These are phyloP conservation scores for Boletus reticuloceps DNA, from an alignment of 768 basidiomycete genomes.

Conservation along the genomic window DNA sequence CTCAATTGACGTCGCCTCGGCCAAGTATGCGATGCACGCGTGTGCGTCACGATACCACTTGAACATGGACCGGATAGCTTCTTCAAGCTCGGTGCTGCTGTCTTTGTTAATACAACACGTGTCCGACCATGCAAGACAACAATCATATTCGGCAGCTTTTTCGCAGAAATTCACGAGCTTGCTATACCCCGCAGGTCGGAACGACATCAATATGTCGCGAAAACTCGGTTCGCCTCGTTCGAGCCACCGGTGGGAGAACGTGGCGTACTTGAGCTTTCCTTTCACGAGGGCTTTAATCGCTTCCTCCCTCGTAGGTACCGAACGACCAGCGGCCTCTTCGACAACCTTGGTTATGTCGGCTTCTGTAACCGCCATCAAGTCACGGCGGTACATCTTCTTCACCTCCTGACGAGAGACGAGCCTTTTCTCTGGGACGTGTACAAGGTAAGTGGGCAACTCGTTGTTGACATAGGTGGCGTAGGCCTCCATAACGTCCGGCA, in stretches of 20 bases:
- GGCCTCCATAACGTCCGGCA: conserved; percentile 25
- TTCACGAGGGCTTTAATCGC: conserved; percentile 20
- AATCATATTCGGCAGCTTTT: conserved; percentile 28
- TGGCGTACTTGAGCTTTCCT: conserved; percentile 28
- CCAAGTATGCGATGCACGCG: conserved; percentile 32
- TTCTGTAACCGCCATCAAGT: conserved; percentile 25
- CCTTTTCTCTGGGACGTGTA: conserved; percentile 24
- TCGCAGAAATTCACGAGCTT: conserved; percentile 26
- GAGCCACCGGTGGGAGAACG: conserved; percentile 30
- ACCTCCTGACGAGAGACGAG: conserved; percentile 31
- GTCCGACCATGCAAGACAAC: conserved; percentile 33
- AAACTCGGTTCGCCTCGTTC: conserved; percentile 30
- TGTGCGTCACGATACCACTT: conserved; percentile 31
- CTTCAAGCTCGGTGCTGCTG: conserved; percentile 34
- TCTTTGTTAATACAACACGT: conserved; percentile 36
- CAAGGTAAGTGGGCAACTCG: conserved; percentile 29
- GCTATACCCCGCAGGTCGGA: conserved; percentile 24
- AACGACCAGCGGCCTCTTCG: conserved; percentile 20
- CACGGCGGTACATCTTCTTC: conserved; percentile 30
- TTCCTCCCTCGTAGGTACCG: conserved; percentile 28
- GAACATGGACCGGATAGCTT: conserved; percentile 35
- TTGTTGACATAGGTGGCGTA: conserved; percentile 27
- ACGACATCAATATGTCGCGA: conserved; percentile 30
- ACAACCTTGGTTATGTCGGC: conserved; percentile 17
- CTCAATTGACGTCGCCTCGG: conserved; percentile 29